Evolutionary conservation across 768 basidiomycete species (phyloP).

Genomic region (Tulasnella sp.): DNA sequence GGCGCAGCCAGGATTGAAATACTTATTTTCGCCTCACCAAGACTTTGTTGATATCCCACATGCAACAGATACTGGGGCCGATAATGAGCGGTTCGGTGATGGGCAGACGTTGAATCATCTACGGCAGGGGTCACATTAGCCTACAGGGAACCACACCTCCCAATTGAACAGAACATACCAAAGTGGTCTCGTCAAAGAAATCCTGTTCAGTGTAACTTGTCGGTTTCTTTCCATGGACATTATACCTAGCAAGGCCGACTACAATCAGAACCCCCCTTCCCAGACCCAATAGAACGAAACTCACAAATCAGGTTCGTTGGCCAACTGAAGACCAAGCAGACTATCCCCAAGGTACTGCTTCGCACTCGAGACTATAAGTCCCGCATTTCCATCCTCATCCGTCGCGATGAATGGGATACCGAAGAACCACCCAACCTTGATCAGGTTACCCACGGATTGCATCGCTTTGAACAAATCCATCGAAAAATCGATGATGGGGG

Average conservation of each 20-base stretch:
- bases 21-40: no score
- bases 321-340: conserved; percentile 58
- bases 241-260: background rate
- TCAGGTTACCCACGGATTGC: conserved; percentile 44
- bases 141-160: background rate
- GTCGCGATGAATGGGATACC: conserved; percentile 25
- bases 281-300: no score
- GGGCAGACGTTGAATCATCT: conserved; percentile 4
- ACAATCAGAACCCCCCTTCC: background rate
- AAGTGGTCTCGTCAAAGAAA: conserved; percentile 10
- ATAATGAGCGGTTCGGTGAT: conserved; percentile 34
- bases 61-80: conserved; percentile 51
- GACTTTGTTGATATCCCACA: conserved; percentile 34
- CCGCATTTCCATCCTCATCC: conserved; percentile 11
- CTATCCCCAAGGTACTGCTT: conserved; percentile 52
- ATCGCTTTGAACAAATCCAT: conserved; percentile 57
- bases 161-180: background rate
- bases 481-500: conserved; percentile 57
- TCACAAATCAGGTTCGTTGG: conserved; percentile 14
- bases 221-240: conserved; percentile 5
- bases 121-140: background rate
- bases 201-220: background rate
- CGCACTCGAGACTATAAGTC: conserved; percentile 27
- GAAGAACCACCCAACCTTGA: conserved; percentile 56
- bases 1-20: background rate